Conservation (phyloP, 371 early-diverging fungal species). For the Mortierella sp. region DNA sequence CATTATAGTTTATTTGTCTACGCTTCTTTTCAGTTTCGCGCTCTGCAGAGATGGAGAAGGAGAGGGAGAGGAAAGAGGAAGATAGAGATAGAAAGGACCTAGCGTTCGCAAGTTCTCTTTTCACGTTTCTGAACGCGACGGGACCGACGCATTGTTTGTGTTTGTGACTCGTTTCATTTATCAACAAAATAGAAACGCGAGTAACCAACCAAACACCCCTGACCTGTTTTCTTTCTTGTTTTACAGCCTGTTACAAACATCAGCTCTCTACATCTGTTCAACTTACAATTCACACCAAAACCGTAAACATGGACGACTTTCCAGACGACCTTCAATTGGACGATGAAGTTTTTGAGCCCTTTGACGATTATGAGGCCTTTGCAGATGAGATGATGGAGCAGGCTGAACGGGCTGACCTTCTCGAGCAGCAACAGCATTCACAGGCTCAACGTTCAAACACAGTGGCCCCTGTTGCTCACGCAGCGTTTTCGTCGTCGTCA, state of each 20-base stretch:
- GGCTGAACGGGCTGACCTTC: constrained; percentile 27
- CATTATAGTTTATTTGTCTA: background rate
- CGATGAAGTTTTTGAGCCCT: constrained; percentile 47
- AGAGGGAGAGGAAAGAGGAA: background rate
- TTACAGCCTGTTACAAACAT: too few relatives aligned
- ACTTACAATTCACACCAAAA: background rate
- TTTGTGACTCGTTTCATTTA: constrained; percentile 11
- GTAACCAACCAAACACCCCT: background rate
- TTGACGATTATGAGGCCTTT: constrained; percentile 49
- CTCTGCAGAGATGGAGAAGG: background rate
- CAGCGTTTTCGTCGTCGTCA: background rate
- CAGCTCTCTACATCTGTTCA: background rate
- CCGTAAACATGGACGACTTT: background rate
- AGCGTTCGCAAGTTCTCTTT: too few relatives aligned
- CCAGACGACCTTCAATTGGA: constrained; percentile 46
- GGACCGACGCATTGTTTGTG: background rate
- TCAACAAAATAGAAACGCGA: constrained; percentile 1
- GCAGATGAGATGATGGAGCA: constrained; percentile 49
- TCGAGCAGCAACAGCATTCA: constrained; percentile 13
- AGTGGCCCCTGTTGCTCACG: background rate
- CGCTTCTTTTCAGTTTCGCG: background rate
- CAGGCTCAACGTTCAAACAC: background rate
- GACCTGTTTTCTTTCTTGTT: background rate
- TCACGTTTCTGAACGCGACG: background rate
- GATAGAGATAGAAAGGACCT: background rate